Evolutionary conservation across 1,139 yeast genomes (phyloP).

Genomic region (Scheffersomyces titani): DNA sequence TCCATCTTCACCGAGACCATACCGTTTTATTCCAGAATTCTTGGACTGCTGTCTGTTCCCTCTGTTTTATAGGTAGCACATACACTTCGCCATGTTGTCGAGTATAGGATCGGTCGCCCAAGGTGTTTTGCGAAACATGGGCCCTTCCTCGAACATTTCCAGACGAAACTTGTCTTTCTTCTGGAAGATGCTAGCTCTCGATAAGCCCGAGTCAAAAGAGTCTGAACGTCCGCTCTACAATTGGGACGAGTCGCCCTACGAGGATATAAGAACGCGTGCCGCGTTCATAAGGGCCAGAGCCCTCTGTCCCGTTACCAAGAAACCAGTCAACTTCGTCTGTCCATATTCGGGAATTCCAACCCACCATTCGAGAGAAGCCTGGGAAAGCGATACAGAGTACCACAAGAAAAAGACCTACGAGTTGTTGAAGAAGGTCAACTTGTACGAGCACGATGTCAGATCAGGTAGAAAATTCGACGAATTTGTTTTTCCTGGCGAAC

Average conservation of each 20-base stretch:
- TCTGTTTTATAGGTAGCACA: too few species aligned
- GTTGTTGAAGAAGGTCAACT: conserved; percentile 78
- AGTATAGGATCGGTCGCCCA: not conserved
- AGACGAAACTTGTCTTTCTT: conserved; percentile 34
- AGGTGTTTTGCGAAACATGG: not conserved
- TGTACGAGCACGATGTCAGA: conserved; percentile 91
- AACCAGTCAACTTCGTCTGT: conserved; percentile 81
- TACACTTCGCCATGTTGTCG: not conserved
- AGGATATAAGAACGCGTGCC: conserved; percentile 86
- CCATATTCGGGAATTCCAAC: conserved; percentile 96
- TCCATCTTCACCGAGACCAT: too few species aligned
- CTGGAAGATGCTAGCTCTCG: conserved; percentile 41
- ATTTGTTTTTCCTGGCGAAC: conserved; percentile 85
- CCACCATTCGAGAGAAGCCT: conserved; percentile 86
- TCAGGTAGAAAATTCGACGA: conserved; percentile 94
- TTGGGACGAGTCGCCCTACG: conserved; percentile 93
- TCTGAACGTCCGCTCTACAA: conserved; percentile 21
- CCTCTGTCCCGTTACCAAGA: conserved; percentile 84
- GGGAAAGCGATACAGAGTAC: conserved; percentile 78
- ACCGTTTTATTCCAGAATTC: too few species aligned
- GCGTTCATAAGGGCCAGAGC: conserved; percentile 88
- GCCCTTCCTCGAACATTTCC: not conserved
- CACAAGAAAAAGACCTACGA: conserved; percentile 70
- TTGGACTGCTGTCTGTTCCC: too few species aligned
- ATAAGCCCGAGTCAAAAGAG: conserved; percentile 25